Conservation (phyloP, 306 rosid genomes). For the Vigna mungo region DNA sequence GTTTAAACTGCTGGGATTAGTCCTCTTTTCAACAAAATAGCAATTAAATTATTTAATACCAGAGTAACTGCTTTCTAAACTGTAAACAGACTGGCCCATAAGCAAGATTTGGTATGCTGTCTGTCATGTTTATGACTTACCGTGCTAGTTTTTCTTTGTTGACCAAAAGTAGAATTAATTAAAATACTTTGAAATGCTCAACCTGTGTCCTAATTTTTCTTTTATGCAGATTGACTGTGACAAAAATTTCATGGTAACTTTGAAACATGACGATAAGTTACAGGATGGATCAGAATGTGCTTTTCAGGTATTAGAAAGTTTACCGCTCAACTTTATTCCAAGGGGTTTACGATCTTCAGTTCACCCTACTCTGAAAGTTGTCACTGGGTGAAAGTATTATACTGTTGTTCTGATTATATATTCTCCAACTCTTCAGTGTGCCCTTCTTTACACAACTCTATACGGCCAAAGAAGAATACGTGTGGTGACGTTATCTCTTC, state of each 20-base stretch:
- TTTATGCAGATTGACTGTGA: slow-evolving; percentile 92
- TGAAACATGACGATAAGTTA: slow-evolving; percentile 96
- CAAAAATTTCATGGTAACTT: slow-evolving; percentile 86
- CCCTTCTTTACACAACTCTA: slow-evolving; percentile 95
- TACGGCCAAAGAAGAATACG: slow-evolving; percentile 96
- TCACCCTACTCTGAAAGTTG: slow-evolving; percentile 16
- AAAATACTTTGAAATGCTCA: slow-evolving; percentile 11
- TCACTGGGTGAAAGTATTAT: slow-evolving; percentile 19
- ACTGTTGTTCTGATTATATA: slow-evolving; percentile 38
- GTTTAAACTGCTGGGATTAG: slow-evolving; percentile 25
- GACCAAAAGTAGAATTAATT: slow-evolving; percentile 9
- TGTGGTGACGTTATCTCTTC: slow-evolving; percentile 84
- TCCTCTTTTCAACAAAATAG: slow-evolving; percentile 13
- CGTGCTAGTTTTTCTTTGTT: not conserved
- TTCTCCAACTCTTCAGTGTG: slow-evolving; percentile 67
- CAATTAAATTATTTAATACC: not conserved
- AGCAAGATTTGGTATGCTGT: not conserved
- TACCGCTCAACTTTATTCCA: slow-evolving; percentile 30
- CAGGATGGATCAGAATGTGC: slow-evolving; percentile 98
- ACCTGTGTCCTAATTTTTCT: slow-evolving; percentile 31
- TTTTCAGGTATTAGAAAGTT: slow-evolving; percentile 77
- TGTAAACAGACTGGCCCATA: not conserved
- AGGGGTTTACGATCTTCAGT: slow-evolving; percentile 29
- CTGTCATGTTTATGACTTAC: slow-evolving; percentile 8
- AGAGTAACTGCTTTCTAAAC: not conserved